Evolutionary conservation across 495 filamentous ascomycete species (phyloP).

Genomic region (Hypoxylon crocopeplum): DNA sequence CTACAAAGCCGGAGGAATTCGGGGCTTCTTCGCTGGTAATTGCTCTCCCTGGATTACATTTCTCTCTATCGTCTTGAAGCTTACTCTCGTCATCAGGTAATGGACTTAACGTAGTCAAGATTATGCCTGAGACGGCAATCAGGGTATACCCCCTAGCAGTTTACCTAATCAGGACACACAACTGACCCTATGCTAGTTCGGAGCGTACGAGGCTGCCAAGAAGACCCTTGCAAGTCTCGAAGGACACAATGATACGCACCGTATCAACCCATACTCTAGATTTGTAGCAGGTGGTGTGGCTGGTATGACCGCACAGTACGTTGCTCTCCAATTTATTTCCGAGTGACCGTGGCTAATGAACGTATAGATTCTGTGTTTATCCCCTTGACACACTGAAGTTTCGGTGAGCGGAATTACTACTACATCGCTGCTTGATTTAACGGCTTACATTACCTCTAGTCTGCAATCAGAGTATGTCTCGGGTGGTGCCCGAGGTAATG

Average conservation of each 20-base stretch:
- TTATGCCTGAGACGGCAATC: slow-evolving; percentile 97
- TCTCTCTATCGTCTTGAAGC: slow-evolving; percentile 1
- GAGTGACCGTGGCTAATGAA: slow-evolving; percentile 20
- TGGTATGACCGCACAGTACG: slow-evolving; percentile 91
- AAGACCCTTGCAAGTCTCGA: slow-evolving; percentile 84
- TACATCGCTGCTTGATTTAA: not conserved
- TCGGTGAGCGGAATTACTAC: slow-evolving; percentile 53
- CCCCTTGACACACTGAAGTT: slow-evolving; percentile 98
- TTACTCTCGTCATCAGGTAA: slow-evolving; percentile 74
- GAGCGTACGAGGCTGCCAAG: slow-evolving; percentile 95
- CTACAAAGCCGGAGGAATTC: slow-evolving; percentile 86
- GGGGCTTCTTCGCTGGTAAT: slow-evolving; percentile 93
- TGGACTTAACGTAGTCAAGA: slow-evolving; percentile 94
- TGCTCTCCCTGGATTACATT: slow-evolving; percentile 6
- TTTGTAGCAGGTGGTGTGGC: slow-evolving; percentile 90
- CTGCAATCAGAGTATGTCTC: slow-evolving; percentile 94
- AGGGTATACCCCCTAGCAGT: slow-evolving; percentile 49
- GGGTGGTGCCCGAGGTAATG: slow-evolving; percentile 83
- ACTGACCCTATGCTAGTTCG: slow-evolving; percentile 64
- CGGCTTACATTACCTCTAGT: slow-evolving; percentile 49
- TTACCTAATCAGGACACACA: not conserved
- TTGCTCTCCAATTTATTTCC: slow-evolving; percentile 9
- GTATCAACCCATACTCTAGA: slow-evolving; percentile 80
- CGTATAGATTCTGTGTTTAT: slow-evolving; percentile 82
- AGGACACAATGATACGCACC: slow-evolving; percentile 82